Evolutionary conservation across 257 asterid species (phyloP).

Genomic region (Rehmannia glutinosa): DNA sequence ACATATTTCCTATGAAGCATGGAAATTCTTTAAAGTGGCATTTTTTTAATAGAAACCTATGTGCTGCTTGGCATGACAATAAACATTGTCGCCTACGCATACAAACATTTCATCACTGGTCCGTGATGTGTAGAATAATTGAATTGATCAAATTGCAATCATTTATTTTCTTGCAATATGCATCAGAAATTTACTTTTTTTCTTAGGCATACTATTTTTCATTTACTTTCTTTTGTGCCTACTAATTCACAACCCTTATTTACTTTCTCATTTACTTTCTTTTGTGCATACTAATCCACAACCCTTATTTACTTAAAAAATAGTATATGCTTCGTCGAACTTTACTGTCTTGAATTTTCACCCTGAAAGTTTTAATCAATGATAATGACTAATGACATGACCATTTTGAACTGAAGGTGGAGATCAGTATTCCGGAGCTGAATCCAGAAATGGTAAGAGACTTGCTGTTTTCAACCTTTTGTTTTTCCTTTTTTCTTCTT

Average conservation of each 20-base stretch:
- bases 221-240: not conserved
- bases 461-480: not conserved
- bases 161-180: not conserved
- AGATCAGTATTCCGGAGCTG: conserved; percentile 90
- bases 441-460: conserved; percentile 89
- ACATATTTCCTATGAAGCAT: too few species aligned
- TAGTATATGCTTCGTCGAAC: not conserved
- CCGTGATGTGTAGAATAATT: too few species aligned
- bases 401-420: conserved; percentile 55
- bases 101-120: too few species aligned
- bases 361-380: conserved; percentile 5
- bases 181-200: not conserved
- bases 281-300: not conserved
- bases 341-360: conserved; percentile 2
- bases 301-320: not conserved
- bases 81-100: too few species aligned
- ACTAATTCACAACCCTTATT: not conserved
- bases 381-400: conserved; percentile 16
- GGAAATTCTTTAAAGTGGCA: too few species aligned
- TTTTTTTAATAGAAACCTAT: too few species aligned
- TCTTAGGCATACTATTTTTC: not conserved
- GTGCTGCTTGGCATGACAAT: too few species aligned
- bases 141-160: not conserved
- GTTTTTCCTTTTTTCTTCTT: not conserved
- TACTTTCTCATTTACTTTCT: not conserved